phyloP scores from a whole-genome alignment of 2,329 filamentous ascomycete species.

The Neofusicoccum laricinum region DNA sequence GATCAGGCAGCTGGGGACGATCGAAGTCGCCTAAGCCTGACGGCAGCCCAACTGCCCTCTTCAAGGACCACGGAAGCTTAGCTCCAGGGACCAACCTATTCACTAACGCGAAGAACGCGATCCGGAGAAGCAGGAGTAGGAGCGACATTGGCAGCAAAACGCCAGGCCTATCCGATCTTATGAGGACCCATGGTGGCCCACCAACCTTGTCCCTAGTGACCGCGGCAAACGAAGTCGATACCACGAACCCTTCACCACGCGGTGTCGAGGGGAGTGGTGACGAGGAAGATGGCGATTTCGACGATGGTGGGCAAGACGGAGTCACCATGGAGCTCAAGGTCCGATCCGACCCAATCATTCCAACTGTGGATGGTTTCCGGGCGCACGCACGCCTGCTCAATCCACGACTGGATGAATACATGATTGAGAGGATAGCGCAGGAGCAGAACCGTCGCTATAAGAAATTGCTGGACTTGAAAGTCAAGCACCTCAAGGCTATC shows the following conservation, averaged over 20 bases:
- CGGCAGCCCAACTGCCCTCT: constrained; percentile 30
- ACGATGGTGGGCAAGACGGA: constrained; percentile 46
- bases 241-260: constrained; percentile 21
- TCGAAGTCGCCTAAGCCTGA: constrained; percentile 41
- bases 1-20: constrained; percentile 41
- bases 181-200: constrained; percentile 57
- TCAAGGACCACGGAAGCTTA: constrained; percentile 21
- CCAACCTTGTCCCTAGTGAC: constrained; percentile 56
- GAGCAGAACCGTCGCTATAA: constrained; percentile 81
- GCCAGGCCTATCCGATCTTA: constrained; percentile 51
- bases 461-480: constrained; percentile 64
- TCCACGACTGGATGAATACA: constrained; percentile 63
- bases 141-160: constrained; percentile 53
- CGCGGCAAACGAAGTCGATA: constrained; percentile 38
- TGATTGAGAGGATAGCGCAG: constrained; percentile 78
- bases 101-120: constrained; percentile 38
- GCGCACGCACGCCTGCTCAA: constrained; percentile 71
- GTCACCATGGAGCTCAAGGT: constrained; percentile 61
- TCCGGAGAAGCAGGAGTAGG: constrained; percentile 54
- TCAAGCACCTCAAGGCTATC: constrained; percentile 66
- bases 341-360: constrained; percentile 65
- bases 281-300: constrained; percentile 37
- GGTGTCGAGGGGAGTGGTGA: constrained; percentile 24
- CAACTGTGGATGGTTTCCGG: constrained; percentile 73
- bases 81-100: constrained; percentile 32